These are phyloP conservation scores for Paraphoma chrysanthemicola DNA, from an alignment of 2,329 filamentous ascomycete genomes.

Conservation along the genomic window DNA sequence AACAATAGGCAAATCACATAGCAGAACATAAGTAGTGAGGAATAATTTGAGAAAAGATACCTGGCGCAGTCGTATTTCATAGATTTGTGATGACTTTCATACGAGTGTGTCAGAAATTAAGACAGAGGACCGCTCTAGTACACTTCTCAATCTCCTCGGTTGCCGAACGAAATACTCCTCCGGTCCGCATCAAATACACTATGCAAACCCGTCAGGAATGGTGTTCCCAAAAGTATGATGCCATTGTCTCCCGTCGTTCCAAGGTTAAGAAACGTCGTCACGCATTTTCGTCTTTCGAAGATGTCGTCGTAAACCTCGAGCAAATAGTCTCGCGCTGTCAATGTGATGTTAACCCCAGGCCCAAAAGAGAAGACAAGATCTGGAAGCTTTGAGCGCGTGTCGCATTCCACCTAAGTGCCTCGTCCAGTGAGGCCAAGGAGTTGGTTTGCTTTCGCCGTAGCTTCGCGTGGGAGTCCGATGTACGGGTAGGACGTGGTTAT, in stretches of 20 bases:
- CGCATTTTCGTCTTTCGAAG: not conserved
- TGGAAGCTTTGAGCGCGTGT: not conserved
- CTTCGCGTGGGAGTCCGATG: not conserved
- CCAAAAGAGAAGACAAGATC: not conserved
- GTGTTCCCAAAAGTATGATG: not conserved
- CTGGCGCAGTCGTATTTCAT: no score
- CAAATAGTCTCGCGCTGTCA: not conserved
- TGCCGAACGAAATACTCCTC: not conserved
- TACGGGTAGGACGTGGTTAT: not conserved
- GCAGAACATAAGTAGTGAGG: no score
- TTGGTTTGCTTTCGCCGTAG: not conserved
- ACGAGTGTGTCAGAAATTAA: no score
- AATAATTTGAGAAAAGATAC: no score
- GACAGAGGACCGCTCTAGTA: no score
- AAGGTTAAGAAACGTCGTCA: not conserved
- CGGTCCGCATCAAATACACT: not conserved
- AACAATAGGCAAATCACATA: no score
- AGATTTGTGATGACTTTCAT: no score
- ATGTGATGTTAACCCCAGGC: not conserved
- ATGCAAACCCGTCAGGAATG: not conserved
- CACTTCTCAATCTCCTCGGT: not conserved
- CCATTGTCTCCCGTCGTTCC: not conserved
- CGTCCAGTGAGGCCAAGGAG: not conserved
- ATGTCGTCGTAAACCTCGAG: not conserved
- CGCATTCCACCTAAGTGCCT: not conserved